A percentile compares a stretch with the other conserved stretches of the same genome.
phyloP scores from a whole-genome alignment of 2,329 filamentous ascomycete genomes.

The Metarhizium humberi region DNA sequence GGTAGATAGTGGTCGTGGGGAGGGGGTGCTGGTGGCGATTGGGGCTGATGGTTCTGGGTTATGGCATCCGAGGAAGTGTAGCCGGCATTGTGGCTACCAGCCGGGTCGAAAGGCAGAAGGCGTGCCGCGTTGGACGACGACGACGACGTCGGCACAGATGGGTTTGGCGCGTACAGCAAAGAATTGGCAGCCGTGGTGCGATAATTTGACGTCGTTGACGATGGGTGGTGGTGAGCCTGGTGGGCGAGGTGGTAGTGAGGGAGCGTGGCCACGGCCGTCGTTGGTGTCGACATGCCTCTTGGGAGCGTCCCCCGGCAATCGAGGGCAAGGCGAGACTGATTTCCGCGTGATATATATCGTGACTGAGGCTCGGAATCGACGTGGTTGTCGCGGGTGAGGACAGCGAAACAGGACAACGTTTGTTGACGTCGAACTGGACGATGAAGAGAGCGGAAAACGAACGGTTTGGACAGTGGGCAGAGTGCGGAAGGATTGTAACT shows the following conservation, averaged over 20 bases:
- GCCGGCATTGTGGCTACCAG: constrained; percentile 14
- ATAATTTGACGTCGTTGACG: constrained; percentile 12
- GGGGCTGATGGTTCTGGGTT: constrained; percentile 14
- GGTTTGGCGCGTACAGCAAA: constrained; percentile 14
- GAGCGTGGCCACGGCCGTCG: constrained; percentile 64
- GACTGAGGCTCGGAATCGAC: not conserved
- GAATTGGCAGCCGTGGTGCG: constrained; percentile 18
- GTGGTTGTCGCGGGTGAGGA: not conserved
- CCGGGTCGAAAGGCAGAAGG: constrained; percentile 18
- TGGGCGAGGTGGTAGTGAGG: constrained; percentile 43
- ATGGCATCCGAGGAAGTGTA: constrained; percentile 25
- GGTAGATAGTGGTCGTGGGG: constrained; percentile 16
- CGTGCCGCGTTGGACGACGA: constrained; percentile 17
- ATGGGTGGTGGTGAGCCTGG: constrained; percentile 11
- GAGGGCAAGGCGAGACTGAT: not conserved
- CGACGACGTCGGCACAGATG: constrained; percentile 13
- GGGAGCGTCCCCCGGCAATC: constrained; percentile 1
- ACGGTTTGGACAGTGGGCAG: not conserved
- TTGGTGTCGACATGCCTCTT: constrained; percentile 66
- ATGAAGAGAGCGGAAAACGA: not conserved
- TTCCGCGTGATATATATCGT: not conserved
- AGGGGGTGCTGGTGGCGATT: constrained; percentile 21
- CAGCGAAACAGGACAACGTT: not conserved
- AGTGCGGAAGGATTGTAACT: not conserved
- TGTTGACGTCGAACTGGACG: not conserved